phyloP scores from a whole-genome alignment of 2,329 filamentous ascomycete species.

The Aureobasidium namibiae region DNA sequence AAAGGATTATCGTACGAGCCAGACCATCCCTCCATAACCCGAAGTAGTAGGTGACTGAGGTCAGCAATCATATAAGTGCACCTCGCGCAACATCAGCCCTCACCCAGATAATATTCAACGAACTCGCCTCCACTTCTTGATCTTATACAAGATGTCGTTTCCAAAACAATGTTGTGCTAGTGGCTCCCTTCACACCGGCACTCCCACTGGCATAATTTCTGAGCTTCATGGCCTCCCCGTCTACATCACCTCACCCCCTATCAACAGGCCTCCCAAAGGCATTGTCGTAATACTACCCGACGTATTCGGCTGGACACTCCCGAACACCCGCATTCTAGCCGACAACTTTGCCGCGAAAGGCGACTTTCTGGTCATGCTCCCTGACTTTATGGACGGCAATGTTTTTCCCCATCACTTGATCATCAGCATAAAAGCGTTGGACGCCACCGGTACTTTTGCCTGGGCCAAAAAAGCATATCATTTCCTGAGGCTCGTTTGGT shows the following conservation, averaged over 20 bases:
- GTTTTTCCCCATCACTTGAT: conserved; percentile 22
- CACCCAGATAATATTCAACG: too few relatives aligned
- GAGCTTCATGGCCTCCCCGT: conserved; percentile 30
- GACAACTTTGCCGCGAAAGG: conserved; percentile 29
- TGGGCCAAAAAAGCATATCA: conserved; percentile 26
- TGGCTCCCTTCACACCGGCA: conserved; percentile 30
- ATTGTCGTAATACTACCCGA: conserved; percentile 32
- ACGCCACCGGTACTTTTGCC: conserved; percentile 23
- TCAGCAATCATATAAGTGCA: background rate
- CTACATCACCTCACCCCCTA: conserved; percentile 28
- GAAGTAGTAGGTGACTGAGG: background rate
- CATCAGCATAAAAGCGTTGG: conserved; percentile 24
- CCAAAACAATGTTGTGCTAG: conserved; percentile 28
- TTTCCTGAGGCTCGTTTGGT: conserved; percentile 17
- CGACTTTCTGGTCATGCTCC: conserved; percentile 25
- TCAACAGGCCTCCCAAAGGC: conserved; percentile 23
- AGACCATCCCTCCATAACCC: background rate
- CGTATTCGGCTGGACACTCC: conserved; percentile 29
- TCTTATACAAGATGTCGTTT: conserved; percentile 10
- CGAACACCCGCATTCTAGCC: conserved; percentile 30
- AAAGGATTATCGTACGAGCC: conserved; percentile 1
- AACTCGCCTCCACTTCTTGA: background rate
- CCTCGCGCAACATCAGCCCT: background rate
- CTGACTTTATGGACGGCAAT: conserved; percentile 30
- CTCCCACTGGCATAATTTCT: conserved; percentile 25